phyloP scores from a whole-genome alignment of 2,329 filamentous ascomycete genomes.

The Aspergillus quadricinctus region DNA sequence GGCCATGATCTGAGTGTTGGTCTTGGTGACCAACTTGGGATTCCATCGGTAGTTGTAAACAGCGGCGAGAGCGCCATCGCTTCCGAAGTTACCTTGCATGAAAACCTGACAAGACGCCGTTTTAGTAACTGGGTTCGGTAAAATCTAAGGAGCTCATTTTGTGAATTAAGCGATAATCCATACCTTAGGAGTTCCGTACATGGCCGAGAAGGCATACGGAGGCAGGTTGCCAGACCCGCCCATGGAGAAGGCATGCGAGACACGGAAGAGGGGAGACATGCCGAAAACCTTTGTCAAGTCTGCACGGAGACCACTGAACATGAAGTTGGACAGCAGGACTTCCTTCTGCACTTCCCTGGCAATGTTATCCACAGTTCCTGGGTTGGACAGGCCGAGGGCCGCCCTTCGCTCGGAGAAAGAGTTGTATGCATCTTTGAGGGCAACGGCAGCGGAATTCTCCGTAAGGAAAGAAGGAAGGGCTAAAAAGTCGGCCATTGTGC shows the following conservation, averaged over 20 bases:
- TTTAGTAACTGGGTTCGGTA: constrained; percentile 2
- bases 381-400: constrained; percentile 84
- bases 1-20: constrained; percentile 77
- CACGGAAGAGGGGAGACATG: constrained; percentile 89
- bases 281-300: constrained; percentile 97
- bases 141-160: neutral
- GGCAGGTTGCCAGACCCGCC: constrained; percentile 76
- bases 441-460: constrained; percentile 67
- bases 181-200: constrained; percentile 92
- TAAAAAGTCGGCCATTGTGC: constrained; percentile 40
- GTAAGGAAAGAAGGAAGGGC: constrained; percentile 61
- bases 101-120: constrained; percentile 62
- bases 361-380: constrained; percentile 85
- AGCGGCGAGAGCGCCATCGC: constrained; percentile 79
- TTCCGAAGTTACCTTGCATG: constrained; percentile 92
- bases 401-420: constrained; percentile 81
- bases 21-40: constrained; percentile 75
- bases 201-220: constrained; percentile 89
- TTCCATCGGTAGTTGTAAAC: constrained; percentile 93
- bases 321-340: constrained; percentile 92
- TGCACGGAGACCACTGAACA: constrained; percentile 93
- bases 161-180: constrained; percentile 31
- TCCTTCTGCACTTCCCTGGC: constrained; percentile 91
- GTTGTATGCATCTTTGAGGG: constrained; percentile 71
- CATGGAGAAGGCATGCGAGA: constrained; percentile 94